Evolutionary conservation across 2,329 filamentous ascomycete species (phyloP).

Genomic region (Curvularia spicifera): DNA sequence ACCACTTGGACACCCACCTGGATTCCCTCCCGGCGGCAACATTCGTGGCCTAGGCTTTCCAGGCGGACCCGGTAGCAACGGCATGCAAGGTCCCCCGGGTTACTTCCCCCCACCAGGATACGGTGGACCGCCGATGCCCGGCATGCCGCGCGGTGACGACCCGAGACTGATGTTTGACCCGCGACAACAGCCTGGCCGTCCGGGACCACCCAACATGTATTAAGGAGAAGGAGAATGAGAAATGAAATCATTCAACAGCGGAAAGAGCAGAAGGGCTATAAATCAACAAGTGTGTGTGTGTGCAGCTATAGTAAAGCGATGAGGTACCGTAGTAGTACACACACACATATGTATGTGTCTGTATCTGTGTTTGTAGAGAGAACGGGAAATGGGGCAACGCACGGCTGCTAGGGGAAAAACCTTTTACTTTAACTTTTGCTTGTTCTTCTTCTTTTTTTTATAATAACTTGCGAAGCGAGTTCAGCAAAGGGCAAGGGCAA

Average conservation of each 20-base stretch:
- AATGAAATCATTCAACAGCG: too few species aligned
- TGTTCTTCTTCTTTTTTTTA: too few species aligned
- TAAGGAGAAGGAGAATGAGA: conserved; percentile 19
- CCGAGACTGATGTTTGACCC: conserved; percentile 48
- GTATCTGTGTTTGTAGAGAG: too few species aligned
- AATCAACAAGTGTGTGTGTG: background rate
- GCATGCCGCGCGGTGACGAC: conserved; percentile 42
- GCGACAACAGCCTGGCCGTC: conserved; percentile 37
- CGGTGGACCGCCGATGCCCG: conserved; percentile 38
- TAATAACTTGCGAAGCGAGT: too few species aligned
- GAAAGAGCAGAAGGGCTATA: background rate
- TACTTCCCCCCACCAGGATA: conserved; percentile 47
- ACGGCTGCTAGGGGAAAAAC: too few species aligned
- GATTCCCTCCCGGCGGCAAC: conserved; percentile 40
- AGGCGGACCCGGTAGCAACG: conserved; percentile 37
- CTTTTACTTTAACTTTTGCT: too few species aligned
- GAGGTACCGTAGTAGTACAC: too few species aligned
- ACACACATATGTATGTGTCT: too few species aligned
- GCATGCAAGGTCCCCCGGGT: conserved; percentile 45
- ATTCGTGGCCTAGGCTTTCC: conserved; percentile 41
- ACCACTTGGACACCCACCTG: conserved; percentile 48
- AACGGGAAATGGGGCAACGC: too few species aligned
- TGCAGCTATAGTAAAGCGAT: too few species aligned
- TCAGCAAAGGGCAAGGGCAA: too few species aligned
- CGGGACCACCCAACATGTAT: conserved; percentile 44